Conservation (phyloP, 805 yeast genomes). For the Cyberlindnera maritima region DNA sequence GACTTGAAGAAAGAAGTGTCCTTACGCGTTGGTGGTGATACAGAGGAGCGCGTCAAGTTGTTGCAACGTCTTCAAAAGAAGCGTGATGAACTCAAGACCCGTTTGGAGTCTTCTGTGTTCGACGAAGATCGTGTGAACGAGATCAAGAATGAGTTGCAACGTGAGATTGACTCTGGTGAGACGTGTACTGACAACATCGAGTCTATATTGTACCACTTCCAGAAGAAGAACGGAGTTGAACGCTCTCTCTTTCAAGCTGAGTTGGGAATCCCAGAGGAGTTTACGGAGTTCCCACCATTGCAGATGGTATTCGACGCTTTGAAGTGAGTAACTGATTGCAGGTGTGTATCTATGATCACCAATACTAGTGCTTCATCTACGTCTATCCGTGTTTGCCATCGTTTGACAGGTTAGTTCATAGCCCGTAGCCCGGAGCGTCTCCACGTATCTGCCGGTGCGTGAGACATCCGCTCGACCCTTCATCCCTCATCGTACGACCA, state of each 20-base stretch:
- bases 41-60: conserved; percentile 7
- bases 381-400: too few species aligned
- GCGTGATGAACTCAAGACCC: conserved; percentile 8
- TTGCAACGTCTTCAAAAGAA: conserved; percentile 12
- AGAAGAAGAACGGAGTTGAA: conserved; percentile 28
- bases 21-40: conserved; percentile 7
- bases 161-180: conserved; percentile 11
- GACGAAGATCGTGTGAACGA: conserved; percentile 15
- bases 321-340: background rate
- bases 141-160: conserved; percentile 13
- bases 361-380: too few species aligned
- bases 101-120: conserved; percentile 13
- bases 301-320: conserved; percentile 7
- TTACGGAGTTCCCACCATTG: conserved; percentile 27
- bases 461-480: too few species aligned
- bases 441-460: too few species aligned
- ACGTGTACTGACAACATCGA: conserved; percentile 41
- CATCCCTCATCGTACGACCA: too few species aligned
- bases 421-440: too few species aligned
- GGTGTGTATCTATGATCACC: too few species aligned
- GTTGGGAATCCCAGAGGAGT: conserved; percentile 43
- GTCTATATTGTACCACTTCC: conserved; percentile 35
- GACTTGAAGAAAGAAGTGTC: background rate
- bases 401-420: too few species aligned
- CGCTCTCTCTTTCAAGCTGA: conserved; percentile 34